Conservation (phyloP, 768 basidiomycete genomes). For the Trametes cinnabarina region DNA sequence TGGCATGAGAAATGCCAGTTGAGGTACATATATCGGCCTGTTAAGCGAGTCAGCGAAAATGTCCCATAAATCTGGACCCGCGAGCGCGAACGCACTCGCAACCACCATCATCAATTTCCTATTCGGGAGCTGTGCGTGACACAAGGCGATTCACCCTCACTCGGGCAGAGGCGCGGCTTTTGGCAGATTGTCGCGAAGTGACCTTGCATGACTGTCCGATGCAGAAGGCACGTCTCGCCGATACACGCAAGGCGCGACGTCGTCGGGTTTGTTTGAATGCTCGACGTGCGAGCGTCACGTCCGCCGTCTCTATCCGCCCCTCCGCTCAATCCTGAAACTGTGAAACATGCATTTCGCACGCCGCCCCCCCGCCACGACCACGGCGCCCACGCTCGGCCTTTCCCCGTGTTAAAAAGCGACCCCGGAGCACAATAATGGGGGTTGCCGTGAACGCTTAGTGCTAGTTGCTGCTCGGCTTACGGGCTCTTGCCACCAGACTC, state of each 20-base stretch:
- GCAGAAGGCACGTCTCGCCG: background rate
- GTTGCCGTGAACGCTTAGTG: background rate
- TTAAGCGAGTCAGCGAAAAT: conserved; percentile 20
- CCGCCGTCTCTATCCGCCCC: background rate
- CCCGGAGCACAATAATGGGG: background rate
- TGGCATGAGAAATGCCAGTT: conserved; percentile 12
- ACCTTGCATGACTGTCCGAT: conserved; percentile 7
- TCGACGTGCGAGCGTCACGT: conserved; percentile 4
- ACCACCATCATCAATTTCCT: conserved; percentile 11
- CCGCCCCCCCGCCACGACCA: conserved; percentile 1
- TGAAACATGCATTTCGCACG: conserved; percentile 11
- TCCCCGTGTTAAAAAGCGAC: background rate
- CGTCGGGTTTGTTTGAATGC: background rate
- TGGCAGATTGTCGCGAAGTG: conserved; percentile 24
- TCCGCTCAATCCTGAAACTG: background rate
- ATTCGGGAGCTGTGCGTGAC: conserved; percentile 4
- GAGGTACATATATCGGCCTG: conserved; percentile 7
- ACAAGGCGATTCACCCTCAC: conserved; percentile 14
- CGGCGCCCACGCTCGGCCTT: background rate
- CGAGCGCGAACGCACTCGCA: conserved; percentile 12
- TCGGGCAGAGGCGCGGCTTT: conserved; percentile 8
- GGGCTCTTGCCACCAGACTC: conserved; percentile 2
- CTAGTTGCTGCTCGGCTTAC: conserved; percentile 1
- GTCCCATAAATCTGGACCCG: conserved; percentile 11
- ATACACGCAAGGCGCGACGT: conserved; percentile 11